Base-by-base conservation (phyloP, 768 basidiomycete genomes). In the Vishniacozyma victoriae region DNA sequence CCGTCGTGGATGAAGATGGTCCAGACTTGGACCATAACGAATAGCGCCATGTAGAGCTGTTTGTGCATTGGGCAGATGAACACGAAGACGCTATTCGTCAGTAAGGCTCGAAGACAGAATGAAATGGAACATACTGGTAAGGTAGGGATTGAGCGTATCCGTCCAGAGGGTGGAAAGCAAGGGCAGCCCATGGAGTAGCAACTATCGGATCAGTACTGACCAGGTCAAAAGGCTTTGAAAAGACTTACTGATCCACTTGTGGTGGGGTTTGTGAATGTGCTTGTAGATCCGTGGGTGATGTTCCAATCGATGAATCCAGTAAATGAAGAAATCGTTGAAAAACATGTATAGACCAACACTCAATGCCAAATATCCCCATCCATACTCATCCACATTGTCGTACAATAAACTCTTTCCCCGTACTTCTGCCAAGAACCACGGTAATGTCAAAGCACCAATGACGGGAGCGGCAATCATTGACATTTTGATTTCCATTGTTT, bases 81-180 rank as follows among this genome's bases (percentile, higher is more conserved):
- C 57, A 87, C 78, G 75, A 91, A 91, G 54, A 92, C 62, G 72
- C 57, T 58, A 45, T 7, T 25, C 11, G 33, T 56, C 11, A 39
- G 27, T 37, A 16, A 12, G 19, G 23, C 23, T 16, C 5, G 26
- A 33, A 22, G 3, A 11, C 12, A 45, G 12, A 47, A n/a, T 27
- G 20, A 18, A 33, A 41, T 18, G 14, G 12, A 7, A 60, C 60
- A 57, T 48, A 66, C 63, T 99, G 95, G 69, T 97, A 97, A 2
- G 95, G 95, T 3, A 97, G 72, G 9, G 90, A 92, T 75, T 99
- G 95, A 22, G 83, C 68, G 69, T 87, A 97, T 2, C 95, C 95
- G 71, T 99, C 95, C 18, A 96, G 74, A 0, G 88, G 88, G 72
- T 99, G 90, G 82, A 99, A 99, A 0, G 95, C 95, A 67, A 96